Evolutionary conservation across 768 basidiomycete species (phyloP).

Genomic region (Leccinum longicurvipes): DNA sequence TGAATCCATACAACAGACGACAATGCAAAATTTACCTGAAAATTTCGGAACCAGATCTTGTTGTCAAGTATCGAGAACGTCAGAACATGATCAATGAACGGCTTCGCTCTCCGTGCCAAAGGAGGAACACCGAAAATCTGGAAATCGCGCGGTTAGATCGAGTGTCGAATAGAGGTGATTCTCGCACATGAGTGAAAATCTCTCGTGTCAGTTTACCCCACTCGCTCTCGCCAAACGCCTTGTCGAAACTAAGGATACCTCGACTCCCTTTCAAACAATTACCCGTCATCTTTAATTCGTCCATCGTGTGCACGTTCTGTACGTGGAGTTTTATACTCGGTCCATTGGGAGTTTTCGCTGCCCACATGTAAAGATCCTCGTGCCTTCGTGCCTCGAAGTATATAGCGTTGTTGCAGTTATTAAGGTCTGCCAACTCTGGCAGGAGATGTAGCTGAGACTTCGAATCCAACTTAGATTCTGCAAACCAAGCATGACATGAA

Average conservation of each 20-base stretch:
- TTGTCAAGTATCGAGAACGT: slow-evolving; percentile 94
- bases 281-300: slow-evolving; percentile 98
- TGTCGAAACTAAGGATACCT: slow-evolving; percentile 90
- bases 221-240: slow-evolving; percentile 82
- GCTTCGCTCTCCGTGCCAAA: slow-evolving; percentile 86
- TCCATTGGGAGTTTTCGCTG: slow-evolving; percentile 94
- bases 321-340: slow-evolving; percentile 97
- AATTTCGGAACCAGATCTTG: slow-evolving; percentile 99
- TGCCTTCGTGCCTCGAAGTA: slow-evolving; percentile 97
- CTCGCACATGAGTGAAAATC: slow-evolving; percentile 84
- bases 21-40: slow-evolving; percentile 61
- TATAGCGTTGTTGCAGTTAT: slow-evolving; percentile 95
- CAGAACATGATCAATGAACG: slow-evolving; percentile 96
- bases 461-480: slow-evolving; percentile 96
- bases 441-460: slow-evolving; percentile 91
- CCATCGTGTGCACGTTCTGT: slow-evolving; percentile 99
- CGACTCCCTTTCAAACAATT: slow-evolving; percentile 96
- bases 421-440: slow-evolving; percentile 94
- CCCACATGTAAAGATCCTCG: slow-evolving; percentile 96
- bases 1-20: neutral
- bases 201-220: slow-evolving; percentile 89
- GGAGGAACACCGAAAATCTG: slow-evolving; percentile 96
- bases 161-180: neutral
- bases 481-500: neutral
- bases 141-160: slow-evolving; percentile 2